Conservation (phyloP, 768 basidiomycete species). For the Macrocybe gigantea region DNA sequence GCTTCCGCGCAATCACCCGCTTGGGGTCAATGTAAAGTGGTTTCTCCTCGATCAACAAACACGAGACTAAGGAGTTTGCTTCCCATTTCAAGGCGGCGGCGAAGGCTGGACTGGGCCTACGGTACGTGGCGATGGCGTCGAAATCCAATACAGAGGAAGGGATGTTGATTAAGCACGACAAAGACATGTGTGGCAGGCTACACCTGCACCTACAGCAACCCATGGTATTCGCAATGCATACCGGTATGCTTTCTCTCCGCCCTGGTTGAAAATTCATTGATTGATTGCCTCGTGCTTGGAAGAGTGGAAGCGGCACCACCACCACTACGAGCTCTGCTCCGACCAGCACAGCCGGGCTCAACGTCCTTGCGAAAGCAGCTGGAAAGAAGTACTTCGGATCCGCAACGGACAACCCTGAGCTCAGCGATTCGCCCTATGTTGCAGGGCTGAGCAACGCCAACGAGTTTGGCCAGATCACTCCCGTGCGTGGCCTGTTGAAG, state of each 20-base stretch:
- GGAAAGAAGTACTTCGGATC: slow-evolving; percentile 46
- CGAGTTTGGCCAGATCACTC: slow-evolving; percentile 43
- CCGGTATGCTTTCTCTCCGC: slow-evolving; percentile 11
- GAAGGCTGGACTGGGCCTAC: slow-evolving; percentile 20
- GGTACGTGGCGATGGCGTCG: slow-evolving; percentile 8
- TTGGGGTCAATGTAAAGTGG: slow-evolving; percentile 26
- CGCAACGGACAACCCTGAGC: slow-evolving; percentile 44
- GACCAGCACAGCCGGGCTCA: slow-evolving; percentile 22
- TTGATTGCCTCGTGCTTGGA: too few relatives aligned
- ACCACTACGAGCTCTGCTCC: slow-evolving; percentile 5
- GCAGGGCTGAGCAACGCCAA: slow-evolving; percentile 30
- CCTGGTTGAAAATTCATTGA: too few relatives aligned
- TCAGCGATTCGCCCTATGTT: slow-evolving; percentile 36
- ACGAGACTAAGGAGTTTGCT: neutral
- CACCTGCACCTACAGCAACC: slow-evolving; percentile 28
- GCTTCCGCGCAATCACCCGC: slow-evolving; percentile 17
- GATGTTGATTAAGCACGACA: neutral
- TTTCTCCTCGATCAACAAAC: slow-evolving; percentile 1
- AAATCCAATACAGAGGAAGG: neutral
- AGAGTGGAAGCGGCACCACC: too few relatives aligned
- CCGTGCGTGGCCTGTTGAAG: slow-evolving; percentile 19
- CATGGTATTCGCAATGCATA: slow-evolving; percentile 39
- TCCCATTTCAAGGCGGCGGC: slow-evolving; percentile 12
- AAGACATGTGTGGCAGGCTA: slow-evolving; percentile 33
- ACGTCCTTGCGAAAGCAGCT: slow-evolving; percentile 45